Evolutionary conservation across 768 basidiomycete species (phyloP).

Genomic region (Pulveroboletus sp.): DNA sequence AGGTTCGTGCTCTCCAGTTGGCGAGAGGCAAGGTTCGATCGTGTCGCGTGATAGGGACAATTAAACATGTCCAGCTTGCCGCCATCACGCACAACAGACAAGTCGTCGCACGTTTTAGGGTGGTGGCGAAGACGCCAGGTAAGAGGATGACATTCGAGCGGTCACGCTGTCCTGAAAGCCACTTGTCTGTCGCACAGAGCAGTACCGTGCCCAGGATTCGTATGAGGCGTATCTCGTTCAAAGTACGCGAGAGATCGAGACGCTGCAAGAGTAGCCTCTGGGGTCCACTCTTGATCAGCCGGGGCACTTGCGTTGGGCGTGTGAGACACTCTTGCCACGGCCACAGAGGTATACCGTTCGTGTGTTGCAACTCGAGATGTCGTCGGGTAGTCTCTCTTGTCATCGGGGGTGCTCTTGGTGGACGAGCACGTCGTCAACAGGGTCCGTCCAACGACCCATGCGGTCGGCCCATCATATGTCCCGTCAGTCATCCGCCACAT

Average conservation of each 20-base stretch:
- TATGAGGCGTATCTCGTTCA: conserved; percentile 54
- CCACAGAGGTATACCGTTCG: no score
- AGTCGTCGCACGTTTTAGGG: conserved; percentile 63
- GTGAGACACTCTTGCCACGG: no score
- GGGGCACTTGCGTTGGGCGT: no score
- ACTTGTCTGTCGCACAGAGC: conserved; percentile 29
- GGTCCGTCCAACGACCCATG: no score
- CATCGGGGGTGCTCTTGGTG: no score
- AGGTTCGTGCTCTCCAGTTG: conserved; percentile 41
- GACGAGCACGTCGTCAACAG: no score
- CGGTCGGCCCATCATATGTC: no score
- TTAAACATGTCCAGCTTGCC: conserved; percentile 78
- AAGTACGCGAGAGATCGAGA: conserved; percentile 58
- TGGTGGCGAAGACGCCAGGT: conserved; percentile 51
- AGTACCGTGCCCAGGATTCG: conserved; percentile 48
- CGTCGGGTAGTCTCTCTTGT: no score
- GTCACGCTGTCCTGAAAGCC: not conserved
- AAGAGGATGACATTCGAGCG: not conserved
- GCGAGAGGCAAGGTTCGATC: not conserved
- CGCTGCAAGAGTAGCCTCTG: conserved; percentile 53
- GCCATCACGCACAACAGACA: conserved; percentile 71
- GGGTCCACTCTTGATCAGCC: not conserved
- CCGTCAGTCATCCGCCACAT: not conserved
- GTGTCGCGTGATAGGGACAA: conserved; percentile 56
- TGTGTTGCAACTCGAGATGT: no score